Evolutionary conservation across 305 asterid genomes (phyloP).

Genomic region (Solanum hybrid): DNA sequence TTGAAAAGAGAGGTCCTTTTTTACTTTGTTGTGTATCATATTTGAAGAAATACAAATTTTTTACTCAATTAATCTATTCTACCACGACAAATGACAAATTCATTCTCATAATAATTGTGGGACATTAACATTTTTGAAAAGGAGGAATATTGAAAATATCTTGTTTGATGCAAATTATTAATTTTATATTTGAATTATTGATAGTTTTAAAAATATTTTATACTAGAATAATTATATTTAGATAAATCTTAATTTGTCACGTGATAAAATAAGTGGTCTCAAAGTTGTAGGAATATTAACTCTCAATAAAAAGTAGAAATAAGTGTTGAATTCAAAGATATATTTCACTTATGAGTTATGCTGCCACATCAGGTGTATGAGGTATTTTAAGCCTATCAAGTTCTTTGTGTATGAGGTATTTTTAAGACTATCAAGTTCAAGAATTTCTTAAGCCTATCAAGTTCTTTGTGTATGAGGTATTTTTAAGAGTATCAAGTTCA

Average conservation of each 20-base stretch:
- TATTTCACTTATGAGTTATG: not conserved
- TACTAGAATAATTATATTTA: not conserved
- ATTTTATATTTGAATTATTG: too few relatives aligned
- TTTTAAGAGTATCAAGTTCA: not conserved
- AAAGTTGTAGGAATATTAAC: rapidly evolving
- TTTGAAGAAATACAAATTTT: not conserved
- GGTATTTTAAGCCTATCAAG: too few relatives aligned
- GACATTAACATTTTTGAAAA: not conserved
- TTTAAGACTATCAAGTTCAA: not conserved
- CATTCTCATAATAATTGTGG: not conserved
- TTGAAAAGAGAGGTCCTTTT: not conserved
- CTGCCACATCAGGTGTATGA: not conserved
- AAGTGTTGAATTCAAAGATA: too few relatives aligned
- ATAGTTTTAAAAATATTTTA: too few relatives aligned
- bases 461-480: too few relatives aligned
- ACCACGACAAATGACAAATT: not conserved
- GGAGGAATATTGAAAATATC: not conserved
- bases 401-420: too few relatives aligned
- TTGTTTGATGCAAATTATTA: rapidly evolving
- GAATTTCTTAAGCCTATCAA: too few relatives aligned
- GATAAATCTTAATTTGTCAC: rapidly evolving
- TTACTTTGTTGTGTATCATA: not conserved
- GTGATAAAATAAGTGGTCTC: not conserved
- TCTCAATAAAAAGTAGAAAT: too few relatives aligned
- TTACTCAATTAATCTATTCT: too few relatives aligned